A percentile compares a stretch with the other conserved stretches of the same genome.
These are phyloP conservation scores for Saccharomycopsis selenospora DNA, from an alignment of 805 yeast genomes.

Conservation along the genomic window DNA sequence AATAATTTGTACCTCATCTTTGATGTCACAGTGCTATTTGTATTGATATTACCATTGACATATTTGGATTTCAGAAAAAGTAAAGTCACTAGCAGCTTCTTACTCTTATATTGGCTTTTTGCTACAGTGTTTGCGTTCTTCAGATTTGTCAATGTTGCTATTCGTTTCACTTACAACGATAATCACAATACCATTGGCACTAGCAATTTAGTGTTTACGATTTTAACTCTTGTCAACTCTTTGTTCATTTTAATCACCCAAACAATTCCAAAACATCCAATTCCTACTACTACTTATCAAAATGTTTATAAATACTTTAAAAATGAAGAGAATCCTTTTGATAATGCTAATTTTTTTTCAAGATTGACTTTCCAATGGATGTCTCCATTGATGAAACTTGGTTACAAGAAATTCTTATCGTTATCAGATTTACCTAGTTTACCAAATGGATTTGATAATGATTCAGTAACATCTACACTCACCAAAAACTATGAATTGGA, in stretches of 20 bases:
- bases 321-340: conserved; percentile 37
- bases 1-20: conserved; percentile 22
- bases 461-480: conserved; percentile 42
- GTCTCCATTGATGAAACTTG: conserved; percentile 74
- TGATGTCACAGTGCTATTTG: conserved; percentile 35
- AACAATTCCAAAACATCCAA: conserved; percentile 33
- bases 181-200: conserved; percentile 21
- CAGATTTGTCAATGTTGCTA: conserved; percentile 34
- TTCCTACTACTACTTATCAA: conserved; percentile 36
- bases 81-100: conserved; percentile 55
- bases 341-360: conserved; percentile 64
- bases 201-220: conserved; percentile 27
- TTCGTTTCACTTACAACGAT: conserved; percentile 30
- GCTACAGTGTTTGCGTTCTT: conserved; percentile 41
- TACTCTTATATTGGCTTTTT: conserved; percentile 72
- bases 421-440: conserved; percentile 70
- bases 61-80: conserved; percentile 66
- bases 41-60: conserved; percentile 47
- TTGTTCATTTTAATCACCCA: conserved; percentile 30
- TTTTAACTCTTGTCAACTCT: conserved; percentile 30
- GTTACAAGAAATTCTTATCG: conserved; percentile 51
- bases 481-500: conserved; percentile 56
- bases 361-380: conserved; percentile 84
- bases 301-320: conserved; percentile 27
- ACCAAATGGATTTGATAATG: conserved; percentile 59